phyloP scores from a whole-genome alignment of 495 filamentous ascomycete genomes.

The Zalerion maritima region DNA sequence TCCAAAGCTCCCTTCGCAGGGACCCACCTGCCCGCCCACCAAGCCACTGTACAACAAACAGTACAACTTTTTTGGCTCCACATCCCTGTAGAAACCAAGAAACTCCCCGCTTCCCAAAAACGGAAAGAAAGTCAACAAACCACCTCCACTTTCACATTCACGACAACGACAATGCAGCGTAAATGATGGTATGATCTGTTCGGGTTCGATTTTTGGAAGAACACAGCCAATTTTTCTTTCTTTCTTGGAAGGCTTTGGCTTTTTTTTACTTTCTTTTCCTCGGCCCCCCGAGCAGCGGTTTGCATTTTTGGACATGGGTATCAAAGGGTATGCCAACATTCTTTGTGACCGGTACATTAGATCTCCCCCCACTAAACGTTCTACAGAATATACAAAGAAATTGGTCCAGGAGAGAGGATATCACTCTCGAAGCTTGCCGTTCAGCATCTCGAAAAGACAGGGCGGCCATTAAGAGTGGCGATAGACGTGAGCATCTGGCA shows the following conservation, averaged over 20 bases:
- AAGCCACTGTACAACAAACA: constrained; percentile 1
- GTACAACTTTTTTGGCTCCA: neutral
- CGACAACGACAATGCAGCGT: too few species aligned
- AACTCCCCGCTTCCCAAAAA: constrained; percentile 10
- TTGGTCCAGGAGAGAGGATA: constrained; percentile 65
- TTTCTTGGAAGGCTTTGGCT: constrained; percentile 2
- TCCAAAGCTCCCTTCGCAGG: too few species aligned
- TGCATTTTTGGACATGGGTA: constrained; percentile 36
- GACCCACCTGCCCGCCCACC: neutral
- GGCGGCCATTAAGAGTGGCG: constrained; percentile 68
- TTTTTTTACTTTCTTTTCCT: neutral
- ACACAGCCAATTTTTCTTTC: too few species aligned
- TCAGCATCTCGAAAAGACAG: constrained; percentile 51
- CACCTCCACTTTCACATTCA: too few species aligned
- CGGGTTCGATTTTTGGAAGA: too few species aligned
- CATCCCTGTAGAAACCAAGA: constrained; percentile 5
- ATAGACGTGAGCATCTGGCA: constrained; percentile 97
- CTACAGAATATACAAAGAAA: constrained; percentile 70
- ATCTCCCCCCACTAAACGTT: constrained; percentile 10
- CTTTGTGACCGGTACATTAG: constrained; percentile 1
- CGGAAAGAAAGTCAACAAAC: constrained; percentile 18
- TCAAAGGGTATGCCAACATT: constrained; percentile 39
- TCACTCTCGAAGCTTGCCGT: constrained; percentile 74
- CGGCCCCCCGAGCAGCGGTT: neutral
- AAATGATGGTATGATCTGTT: too few species aligned